These are phyloP conservation scores for Scedosporium dehoogii DNA, from an alignment of 2,329 filamentous ascomycete species.

Conservation along the genomic window DNA sequence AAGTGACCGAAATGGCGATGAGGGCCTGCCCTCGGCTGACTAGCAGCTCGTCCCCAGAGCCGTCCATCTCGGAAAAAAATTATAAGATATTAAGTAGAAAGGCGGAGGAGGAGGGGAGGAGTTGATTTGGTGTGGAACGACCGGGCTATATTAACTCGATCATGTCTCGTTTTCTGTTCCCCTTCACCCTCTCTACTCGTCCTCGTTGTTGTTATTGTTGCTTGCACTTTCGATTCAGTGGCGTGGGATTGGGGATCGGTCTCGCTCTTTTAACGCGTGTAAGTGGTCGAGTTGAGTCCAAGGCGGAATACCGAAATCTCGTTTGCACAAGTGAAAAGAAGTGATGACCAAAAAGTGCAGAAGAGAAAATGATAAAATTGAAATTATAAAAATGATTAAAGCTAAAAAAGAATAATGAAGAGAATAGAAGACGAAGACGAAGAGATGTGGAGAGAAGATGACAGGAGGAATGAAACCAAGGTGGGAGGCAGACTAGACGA, in stretches of 20 bases:
- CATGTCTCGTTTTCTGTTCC: not conserved
- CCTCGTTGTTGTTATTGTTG: not conserved
- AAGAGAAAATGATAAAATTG: not conserved
- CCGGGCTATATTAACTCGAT: not conserved
- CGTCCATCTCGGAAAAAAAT: not conserved
- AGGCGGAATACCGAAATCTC: not conserved
- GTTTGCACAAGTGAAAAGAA: conserved; percentile 17
- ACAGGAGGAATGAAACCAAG: not conserved
- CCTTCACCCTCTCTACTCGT: not conserved
- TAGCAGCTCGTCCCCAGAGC: conserved; percentile 2
- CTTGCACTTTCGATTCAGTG: not conserved
- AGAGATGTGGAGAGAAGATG: not conserved
- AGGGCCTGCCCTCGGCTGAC: conserved; percentile 21
- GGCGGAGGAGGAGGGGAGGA: not conserved
- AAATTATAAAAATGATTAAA: not conserved
- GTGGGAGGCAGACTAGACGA: not conserved
- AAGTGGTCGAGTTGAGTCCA: too few relatives aligned
- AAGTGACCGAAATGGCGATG: conserved; percentile 23
- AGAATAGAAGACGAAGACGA: too few relatives aligned
- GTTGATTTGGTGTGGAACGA: not conserved
- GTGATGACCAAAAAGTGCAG: not conserved
- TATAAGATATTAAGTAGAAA: not conserved
- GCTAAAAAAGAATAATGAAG: not conserved
- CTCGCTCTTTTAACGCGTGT: not conserved
- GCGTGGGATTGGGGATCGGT: not conserved